Base-by-base conservation (phyloP, 331 rosid genomes). In the Malus hybrid region DNA sequence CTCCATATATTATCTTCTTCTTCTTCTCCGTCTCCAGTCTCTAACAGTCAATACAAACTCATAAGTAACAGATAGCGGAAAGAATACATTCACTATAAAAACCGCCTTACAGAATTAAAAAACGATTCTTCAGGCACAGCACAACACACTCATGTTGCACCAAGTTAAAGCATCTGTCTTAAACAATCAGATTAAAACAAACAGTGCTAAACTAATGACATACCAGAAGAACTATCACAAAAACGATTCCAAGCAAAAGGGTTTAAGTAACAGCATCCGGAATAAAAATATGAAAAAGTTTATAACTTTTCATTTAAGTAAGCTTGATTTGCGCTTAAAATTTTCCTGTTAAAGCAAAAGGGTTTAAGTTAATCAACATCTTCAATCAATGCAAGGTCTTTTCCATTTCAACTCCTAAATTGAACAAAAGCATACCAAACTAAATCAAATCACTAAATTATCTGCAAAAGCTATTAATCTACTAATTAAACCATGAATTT, bases 21-120 rank as follows among this genome's bases (percentile, higher is more conserved):
- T 22, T 92, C 95, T 94, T 87, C 85, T 78, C 84, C 14, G 77
- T 88, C 95, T 94, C 97, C 99, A 94, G 99, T 72, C 95, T 94
- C 97, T 91, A 80, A 15, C 73, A 29, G 72, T 72, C 70, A 61
- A 66, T 71, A 78, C 52, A 77, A 6, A 73, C 34, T 55, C 22
- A 50, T 66, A 79, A 83, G 71, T 62, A 68, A 32, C 9, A 56
- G 18, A 20, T 6, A 9, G 7, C 5, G 4, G 26, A 30, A 76
- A 16, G 4, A 29, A 46, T 50, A 57, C 30, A 53, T 9, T 15
- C 63, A 65, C 30, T 0, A 36, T 6, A 16, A 32, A 58, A 33
- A 20, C 4, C 28, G 71, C 44, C 64, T 75, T 64, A 72, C 46
- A 16, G 5, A n/a, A 12, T 50, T 19, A 56, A 32, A 55, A 74